Evolutionary conservation across 108 stramenopile species (phyloP), one percentile per base, ranked within the genome.

Genomic region (Pseudonitzschia multistriata): DNA sequence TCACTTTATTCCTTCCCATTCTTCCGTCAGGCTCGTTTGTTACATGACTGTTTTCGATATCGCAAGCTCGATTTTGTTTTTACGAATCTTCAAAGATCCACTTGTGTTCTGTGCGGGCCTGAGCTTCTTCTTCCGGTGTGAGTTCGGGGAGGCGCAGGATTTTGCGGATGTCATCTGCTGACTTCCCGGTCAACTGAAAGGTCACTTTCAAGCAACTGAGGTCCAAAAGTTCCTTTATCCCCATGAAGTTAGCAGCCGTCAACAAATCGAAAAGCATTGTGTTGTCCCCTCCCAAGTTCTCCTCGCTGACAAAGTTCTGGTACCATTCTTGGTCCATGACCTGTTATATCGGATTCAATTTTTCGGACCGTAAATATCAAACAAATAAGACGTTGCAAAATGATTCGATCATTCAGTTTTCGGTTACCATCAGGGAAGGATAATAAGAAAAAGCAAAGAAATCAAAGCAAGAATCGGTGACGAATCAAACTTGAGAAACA

Each of bases 61-160:
- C n/a, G n/a, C 42, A 10, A 13, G 13, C 5, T 45, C 42, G 1
- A 2, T 45, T 45, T 45, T 17, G 42, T 45, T 17, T 17, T 66
- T 72, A 72, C 0, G 62, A 36, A n/a, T 85, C 83, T 80, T 86
- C 86, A 82, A 93, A 93, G 60, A 93, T 84, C 92, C 92, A 93
- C 24, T 70, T 76, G 68, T 91, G 92, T 29, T 91, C 83, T 66
- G 76, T 66, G 40, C 88, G 81, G 17, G 89, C 89, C 30, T 75
- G 54, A 17, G 62, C 80, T 66, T 89, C 88, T 63, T 93, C 89
- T 52, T 89, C 83, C 3, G 78, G 62, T n/a, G 92, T 88, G 78
- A 93, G 42, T 68, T 78, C 74, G 3, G 92, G 92, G 14, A 93
- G 83, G 21, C 89, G 87, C 24, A 93, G 74, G 36, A 88, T 79